phyloP scores from a whole-genome alignment of 345 rosid species.

The Garcia nutans region DNA sequence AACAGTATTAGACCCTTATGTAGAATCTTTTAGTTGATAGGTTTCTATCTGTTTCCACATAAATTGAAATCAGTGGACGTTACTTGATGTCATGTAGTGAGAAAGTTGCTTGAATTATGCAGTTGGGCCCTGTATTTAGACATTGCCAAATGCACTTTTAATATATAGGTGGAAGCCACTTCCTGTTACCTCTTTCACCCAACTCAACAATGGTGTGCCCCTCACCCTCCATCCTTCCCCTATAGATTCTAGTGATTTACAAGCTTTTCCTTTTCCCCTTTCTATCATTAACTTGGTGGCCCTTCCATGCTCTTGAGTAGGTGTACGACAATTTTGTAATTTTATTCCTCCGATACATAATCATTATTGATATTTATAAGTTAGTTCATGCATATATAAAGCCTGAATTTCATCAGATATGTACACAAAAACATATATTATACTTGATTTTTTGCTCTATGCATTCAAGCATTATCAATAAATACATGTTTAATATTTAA shows the following conservation, averaged over 20 bases:
- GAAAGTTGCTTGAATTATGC: constrained; percentile 31
- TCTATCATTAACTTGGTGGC: constrained; percentile 38
- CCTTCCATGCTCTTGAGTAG: constrained; percentile 25
- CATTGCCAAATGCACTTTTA: constrained; percentile 32
- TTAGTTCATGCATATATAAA: too few species aligned
- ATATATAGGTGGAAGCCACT: constrained; percentile 49
- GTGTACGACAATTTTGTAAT: not conserved
- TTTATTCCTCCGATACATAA: not conserved
- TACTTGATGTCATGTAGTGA: constrained; percentile 7
- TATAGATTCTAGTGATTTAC: constrained; percentile 18
- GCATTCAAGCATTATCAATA: too few species aligned
- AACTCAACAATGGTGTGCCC: constrained; percentile 16
- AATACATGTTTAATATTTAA: too few species aligned
- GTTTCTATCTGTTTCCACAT: constrained; percentile 11
- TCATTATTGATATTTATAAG: too few species aligned
- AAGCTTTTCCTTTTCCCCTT: constrained; percentile 25
- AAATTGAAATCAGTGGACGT: not conserved
- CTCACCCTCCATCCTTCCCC: constrained; percentile 7
- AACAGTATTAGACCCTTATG: not conserved
- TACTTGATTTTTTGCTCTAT: too few species aligned
- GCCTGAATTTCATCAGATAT: too few species aligned
- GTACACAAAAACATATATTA: too few species aligned
- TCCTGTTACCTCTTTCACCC: constrained; percentile 32
- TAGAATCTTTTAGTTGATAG: constrained; percentile 12
- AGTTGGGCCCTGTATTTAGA: constrained; percentile 34